Evolutionary conservation across 306 rosid species (phyloP).

Genomic region (Ceratonia siliqua): DNA sequence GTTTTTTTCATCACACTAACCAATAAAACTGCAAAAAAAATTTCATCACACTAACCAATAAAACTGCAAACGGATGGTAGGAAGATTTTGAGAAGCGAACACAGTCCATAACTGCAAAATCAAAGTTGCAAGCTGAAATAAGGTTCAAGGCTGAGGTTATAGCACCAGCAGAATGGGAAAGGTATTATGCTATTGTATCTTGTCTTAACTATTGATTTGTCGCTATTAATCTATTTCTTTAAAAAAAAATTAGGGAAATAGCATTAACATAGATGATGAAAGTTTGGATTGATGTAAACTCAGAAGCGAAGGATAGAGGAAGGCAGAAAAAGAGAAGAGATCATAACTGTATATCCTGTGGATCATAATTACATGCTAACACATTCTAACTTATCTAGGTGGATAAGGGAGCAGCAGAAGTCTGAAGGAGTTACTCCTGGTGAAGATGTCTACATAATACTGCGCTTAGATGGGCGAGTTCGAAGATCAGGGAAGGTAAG

Average conservation of each 20-base stretch:
- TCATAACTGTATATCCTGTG: slow-evolving; percentile 2
- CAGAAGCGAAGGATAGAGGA: slow-evolving; percentile 9
- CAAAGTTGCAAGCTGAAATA: slow-evolving; percentile 92
- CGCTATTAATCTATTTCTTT: not conserved
- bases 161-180: slow-evolving; percentile 94
- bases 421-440: slow-evolving; percentile 90
- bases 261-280: slow-evolving; percentile 13
- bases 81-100: slow-evolving; percentile 94
- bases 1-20: slow-evolving; percentile 32
- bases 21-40: slow-evolving; percentile 31
- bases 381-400: slow-evolving; percentile 54
- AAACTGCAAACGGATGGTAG: slow-evolving; percentile 58
- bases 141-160: slow-evolving; percentile 86
- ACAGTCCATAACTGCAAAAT: slow-evolving; percentile 75
- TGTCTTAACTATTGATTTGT: slow-evolving; percentile 1
- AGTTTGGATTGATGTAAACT: slow-evolving; percentile 10
- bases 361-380: slow-evolving; percentile 3
- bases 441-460: slow-evolving; percentile 86
- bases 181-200: slow-evolving; percentile 49
- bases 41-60: no score
- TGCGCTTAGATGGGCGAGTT: slow-evolving; percentile 92
- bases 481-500: slow-evolving; percentile 96
- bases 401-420: slow-evolving; percentile 90
- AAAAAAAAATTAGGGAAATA: not conserved
- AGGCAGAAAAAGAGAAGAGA: slow-evolving; percentile 6